Base-by-base conservation (phyloP, 2,329 filamentous ascomycete species). In the Ploettnerulaceae sp. region DNA sequence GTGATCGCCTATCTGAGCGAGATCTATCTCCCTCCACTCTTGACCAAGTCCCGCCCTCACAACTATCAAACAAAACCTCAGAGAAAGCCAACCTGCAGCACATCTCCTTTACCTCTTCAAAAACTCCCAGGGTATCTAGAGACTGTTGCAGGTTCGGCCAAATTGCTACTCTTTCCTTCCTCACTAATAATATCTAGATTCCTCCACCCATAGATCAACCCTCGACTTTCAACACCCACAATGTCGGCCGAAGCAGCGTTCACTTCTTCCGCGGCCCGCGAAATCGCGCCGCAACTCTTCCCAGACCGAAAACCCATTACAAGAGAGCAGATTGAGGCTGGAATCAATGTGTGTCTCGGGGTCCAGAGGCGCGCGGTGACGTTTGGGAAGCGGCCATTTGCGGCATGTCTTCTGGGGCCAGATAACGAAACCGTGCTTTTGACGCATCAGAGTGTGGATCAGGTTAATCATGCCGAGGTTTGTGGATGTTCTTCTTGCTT, bases 391-490 rank as follows among this genome's bases (percentile, higher is more conserved):
- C 64, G 71, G 5, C 73, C 73, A 3, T 76, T 76, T 53, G 70
- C 68, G 7, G 72, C 70, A 1, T 64, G 70, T 22, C 65, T 77
- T 8, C 56, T 75, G 1, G 72, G 62, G 0, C 72, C 74, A 0
- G 71, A 76, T 61, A 73, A 76, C 53, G 61, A 66, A 53, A 73
- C 71, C 0, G 62, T 73, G 15, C 61, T 76, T 2, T 63, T 74
- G 39, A 67, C 66, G 24, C 74, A 75, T 51, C 69, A 71, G 55
- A 73, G 71, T 18, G 64, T 76, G 22, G 72, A 72, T 29, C 72
- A 76, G 54, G 71, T 76, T 38, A 71, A 75, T 50, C 74, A 76
- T 53, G 73, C 74, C 12, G 74, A 77, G 59, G 68, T 54, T 36
- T 32, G 35, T 47, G 6, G n/a, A 11, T 35, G 4, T 24, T 22